Base-by-base conservation (phyloP, 2,329 filamentous ascomycete genomes). In the Ophiognomonia clavigignenti-juglandacearum region DNA sequence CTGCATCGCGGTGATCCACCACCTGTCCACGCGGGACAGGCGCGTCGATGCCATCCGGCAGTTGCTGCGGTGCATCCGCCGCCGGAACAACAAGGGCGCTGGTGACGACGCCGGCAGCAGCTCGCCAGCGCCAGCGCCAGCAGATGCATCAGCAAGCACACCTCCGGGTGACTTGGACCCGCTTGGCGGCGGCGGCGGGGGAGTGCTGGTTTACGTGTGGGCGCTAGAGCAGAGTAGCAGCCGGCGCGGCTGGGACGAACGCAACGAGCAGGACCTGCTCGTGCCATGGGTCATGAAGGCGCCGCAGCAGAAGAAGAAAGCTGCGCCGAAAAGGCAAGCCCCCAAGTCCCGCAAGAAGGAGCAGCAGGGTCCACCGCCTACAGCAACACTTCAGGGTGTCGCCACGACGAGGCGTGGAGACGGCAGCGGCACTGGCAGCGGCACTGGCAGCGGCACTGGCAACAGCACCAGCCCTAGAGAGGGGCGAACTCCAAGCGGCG, bases 1-100 rank as follows among this genome's bases (percentile, higher is more conserved):
- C 55, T 93, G 86, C 59, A 91, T 98, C 59, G 93, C 93, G 39
- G 93, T 97, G 10, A 74, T 97, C 26, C 93, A 97, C 69, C 93
- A 98, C 69, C 73, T 97, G 43, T 95, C 89, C 13, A 96, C 91
- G 6, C 72, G 74, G 10, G 75, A 74, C 41, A 77, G 93, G 47
- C 78, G 93, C 41, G 70, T 85, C 29, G 82, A 85, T 53, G 90
- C 87, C 23, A 78, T 97, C 16, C 68, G 71, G 39, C 77, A 78
- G 34, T 79, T 97, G 40, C 69, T 97, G 54, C 75, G 79, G 42
- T 83, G 83, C 40, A 69, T 96, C 45, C 71, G 65, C 47, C 53
- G 55, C 19, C 45, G 43, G 19, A 43, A 54, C 18, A 51, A 32
- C 26, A 58, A 45, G 51, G 70, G 68, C 3, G 83, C 81, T 0